Base-by-base conservation (phyloP, 1,284 basidiomycete species). In the Irpex sp. region DNA sequence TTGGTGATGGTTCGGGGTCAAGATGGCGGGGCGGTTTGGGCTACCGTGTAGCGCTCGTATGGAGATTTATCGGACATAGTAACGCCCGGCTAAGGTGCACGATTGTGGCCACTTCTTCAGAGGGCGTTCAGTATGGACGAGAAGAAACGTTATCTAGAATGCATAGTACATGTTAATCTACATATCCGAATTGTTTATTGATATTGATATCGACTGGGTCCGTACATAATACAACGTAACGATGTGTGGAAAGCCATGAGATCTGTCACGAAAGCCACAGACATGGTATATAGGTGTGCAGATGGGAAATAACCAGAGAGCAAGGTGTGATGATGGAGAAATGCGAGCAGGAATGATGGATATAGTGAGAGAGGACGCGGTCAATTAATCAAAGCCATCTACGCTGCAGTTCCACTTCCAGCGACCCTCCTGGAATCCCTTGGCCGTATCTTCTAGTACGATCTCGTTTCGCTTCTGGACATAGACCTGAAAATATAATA, bases 381-480 rank as follows among this genome's bases (percentile, higher is more conserved):
- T 35, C 26, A 9, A 55, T 58, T 31, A 72, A 57, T 81, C 79
- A 63, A 90, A 89, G 47, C 89, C 89, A 6, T 88, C 87, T 11
- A 92, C 84, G 5, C 74, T 21, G 7, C 78, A 77, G 70, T 92
- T 92, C 90, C 87, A 93, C 68, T 69, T 79, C 93, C 92, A 91
- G 68, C 95, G 79, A 17, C 88, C 93, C 65, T 98, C 96, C 56
- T 90, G 78, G 78, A 95, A 97, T 1, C 96, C 97, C 66, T 84
- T 86, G 0, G 95, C 90, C 0, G 97, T 98, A 75, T 99, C 97
- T 68, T 97, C 93, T 39, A 99, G 80, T 68, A 99, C 82, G 69
- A 98, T 97, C 73, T 95, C 93, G 74, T 97, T 95, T 51, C 97
- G 86, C 78, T 96, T 98, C 78, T 94, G 89, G 7, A 98, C 96